phyloP scores from a whole-genome alignment of 176 grass and related monocot genomes.

The Chloris gayana region DNA sequence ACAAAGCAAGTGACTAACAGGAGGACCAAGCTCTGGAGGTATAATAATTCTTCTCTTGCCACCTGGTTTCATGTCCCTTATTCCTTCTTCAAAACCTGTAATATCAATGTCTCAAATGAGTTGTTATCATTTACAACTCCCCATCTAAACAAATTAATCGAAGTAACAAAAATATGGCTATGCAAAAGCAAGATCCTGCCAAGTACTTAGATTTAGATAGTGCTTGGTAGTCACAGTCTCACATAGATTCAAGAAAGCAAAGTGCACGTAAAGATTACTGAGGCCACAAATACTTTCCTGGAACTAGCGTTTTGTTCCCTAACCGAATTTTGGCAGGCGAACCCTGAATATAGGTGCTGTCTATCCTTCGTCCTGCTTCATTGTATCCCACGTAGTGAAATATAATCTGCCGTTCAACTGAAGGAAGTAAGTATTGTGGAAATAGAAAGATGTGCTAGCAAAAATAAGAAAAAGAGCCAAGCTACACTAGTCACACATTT shows the following conservation, averaged over 20 bases:
- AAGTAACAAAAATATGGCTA: slow-evolving; percentile 12
- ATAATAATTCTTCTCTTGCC: slow-evolving; percentile 95
- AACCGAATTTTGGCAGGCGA: slow-evolving; percentile 89
- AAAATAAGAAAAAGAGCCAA: neutral
- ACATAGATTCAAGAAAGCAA: neutral
- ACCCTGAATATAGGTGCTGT: slow-evolving; percentile 95
- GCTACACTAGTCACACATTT: slow-evolving; percentile 6
- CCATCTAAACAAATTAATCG: neutral
- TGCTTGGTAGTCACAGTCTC: neutral
- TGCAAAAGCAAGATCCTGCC: slow-evolving; percentile 7
- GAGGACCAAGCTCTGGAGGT: slow-evolving; percentile 96
- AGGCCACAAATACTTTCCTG: slow-evolving; percentile 66
- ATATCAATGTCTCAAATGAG: slow-evolving; percentile 43
- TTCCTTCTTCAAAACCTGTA: slow-evolving; percentile 99
- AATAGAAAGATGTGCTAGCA: no score
- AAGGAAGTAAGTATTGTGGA: no score
- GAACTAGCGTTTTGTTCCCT: slow-evolving; percentile 93
- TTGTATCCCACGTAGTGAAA: slow-evolving; percentile 97
- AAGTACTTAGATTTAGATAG: slow-evolving; percentile 7
- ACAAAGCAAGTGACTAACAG: slow-evolving; percentile 60
- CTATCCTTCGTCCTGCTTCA: slow-evolving; percentile 94
- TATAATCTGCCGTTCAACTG: slow-evolving; percentile 67
- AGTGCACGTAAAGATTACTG: neutral
- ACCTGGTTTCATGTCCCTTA: slow-evolving; percentile 91
- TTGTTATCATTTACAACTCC: slow-evolving; percentile 3